Conservation (phyloP, 306 rosid species). For the Neltuma alba region DNA sequence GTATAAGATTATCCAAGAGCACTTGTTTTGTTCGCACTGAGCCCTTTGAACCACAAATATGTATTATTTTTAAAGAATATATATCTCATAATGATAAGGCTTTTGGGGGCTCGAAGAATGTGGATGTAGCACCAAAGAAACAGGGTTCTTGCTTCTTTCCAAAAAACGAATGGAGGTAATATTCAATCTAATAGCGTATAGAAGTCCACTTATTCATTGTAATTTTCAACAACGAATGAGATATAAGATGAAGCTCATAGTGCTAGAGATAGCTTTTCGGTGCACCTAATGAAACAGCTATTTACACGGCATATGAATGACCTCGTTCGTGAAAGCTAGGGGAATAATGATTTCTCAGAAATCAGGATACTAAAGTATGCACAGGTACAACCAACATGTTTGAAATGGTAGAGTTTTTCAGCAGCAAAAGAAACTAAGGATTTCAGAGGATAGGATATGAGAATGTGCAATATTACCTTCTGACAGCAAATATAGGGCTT, state of each 20-base stretch:
- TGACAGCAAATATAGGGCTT: slow-evolving; percentile 17
- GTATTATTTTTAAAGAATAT: background rate
- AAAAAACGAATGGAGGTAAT: background rate
- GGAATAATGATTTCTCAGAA: background rate
- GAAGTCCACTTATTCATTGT: background rate
- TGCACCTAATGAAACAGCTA: background rate
- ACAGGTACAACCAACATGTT: slow-evolving; percentile 14
- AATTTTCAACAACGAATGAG: background rate
- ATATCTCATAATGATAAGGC: background rate
- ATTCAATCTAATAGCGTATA: background rate
- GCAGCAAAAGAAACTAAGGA: background rate
- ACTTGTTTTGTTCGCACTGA: background rate
- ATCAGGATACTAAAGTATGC: background rate
- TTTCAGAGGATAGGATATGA: slow-evolving; percentile 13
- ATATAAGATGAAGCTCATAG: background rate
- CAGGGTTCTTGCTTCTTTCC: background rate
- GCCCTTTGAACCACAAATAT: background rate
- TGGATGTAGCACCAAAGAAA: background rate
- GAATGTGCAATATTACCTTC: slow-evolving; percentile 21
- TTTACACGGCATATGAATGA: background rate
- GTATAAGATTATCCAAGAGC: background rate
- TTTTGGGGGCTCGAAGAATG: background rate
- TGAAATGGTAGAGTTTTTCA: slow-evolving; percentile 4
- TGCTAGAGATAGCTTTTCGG: background rate
- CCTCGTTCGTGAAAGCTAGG: background rate